These are phyloP conservation scores for Trichoderma brevicompactum DNA, from an alignment of 2,329 filamentous ascomycete genomes.

Conservation along the genomic window DNA sequence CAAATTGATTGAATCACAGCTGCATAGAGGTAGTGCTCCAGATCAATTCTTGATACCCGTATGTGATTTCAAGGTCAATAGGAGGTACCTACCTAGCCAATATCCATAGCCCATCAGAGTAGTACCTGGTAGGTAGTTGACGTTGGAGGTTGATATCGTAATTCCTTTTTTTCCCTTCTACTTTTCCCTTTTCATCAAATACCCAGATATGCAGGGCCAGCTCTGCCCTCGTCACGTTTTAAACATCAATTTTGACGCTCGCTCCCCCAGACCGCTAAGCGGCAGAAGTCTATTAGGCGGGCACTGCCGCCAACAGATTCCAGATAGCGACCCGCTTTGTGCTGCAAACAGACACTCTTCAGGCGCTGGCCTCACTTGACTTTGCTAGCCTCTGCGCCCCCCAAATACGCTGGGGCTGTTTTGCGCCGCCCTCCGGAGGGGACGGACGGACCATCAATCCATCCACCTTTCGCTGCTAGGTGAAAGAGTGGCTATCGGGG, in stretches of 20 bases:
- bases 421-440: slow-evolving; percentile 20
- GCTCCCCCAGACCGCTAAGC: slow-evolving; percentile 1
- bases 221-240: background rate
- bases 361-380: background rate
- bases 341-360: slow-evolving; percentile 16
- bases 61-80: too few relatives aligned
- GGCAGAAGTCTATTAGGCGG: slow-evolving; percentile 20
- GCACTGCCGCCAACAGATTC: background rate
- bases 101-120: too few relatives aligned
- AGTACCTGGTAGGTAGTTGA: too few relatives aligned
- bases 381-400: slow-evolving; percentile 22
- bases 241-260: background rate
- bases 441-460: slow-evolving; percentile 16
- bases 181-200: too few relatives aligned
- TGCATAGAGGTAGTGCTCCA: background rate
- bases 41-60: too few relatives aligned
- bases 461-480: background rate
- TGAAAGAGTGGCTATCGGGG: slow-evolving; percentile 2
- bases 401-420: slow-evolving; percentile 17
- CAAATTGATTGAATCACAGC: background rate
- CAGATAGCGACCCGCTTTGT: background rate
- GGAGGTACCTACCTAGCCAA: too few relatives aligned
- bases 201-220: too few relatives aligned
- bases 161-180: too few relatives aligned
- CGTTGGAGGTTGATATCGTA: too few relatives aligned